phyloP scores from a whole-genome alignment of 768 basidiomycete species.

The Lactarius tabidus region DNA sequence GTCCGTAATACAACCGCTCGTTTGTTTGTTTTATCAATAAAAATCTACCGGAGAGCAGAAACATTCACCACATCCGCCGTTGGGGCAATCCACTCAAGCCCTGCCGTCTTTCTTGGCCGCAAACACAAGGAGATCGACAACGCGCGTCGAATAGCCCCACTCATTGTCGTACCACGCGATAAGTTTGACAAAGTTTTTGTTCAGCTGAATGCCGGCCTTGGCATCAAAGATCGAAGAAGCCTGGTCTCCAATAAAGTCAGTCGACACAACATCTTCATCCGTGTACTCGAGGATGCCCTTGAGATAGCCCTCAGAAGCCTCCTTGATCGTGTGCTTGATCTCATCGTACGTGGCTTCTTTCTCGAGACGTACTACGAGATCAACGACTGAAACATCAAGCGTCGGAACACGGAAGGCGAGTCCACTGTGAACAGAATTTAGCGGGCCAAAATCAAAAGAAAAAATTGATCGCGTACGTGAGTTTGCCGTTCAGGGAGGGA shows the following conservation, averaged over 20 bases:
- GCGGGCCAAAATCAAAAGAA: neutral
- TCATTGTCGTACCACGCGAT: conserved; percentile 96
- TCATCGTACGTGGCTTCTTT: conserved; percentile 82
- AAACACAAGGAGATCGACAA: conserved; percentile 82
- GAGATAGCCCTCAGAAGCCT: conserved; percentile 64
- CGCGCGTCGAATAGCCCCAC: conserved; percentile 92
- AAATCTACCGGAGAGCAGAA: conserved; percentile 11
- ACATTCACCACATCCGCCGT: neutral
- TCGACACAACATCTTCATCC: conserved; percentile 89
- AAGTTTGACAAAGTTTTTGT: conserved; percentile 92
- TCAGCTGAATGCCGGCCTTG: conserved; percentile 87
- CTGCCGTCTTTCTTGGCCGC: conserved; percentile 67
- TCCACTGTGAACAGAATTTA: conserved; percentile 47
- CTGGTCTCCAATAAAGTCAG: conserved; percentile 81
- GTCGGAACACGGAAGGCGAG: conserved; percentile 98
- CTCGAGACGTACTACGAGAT: conserved; percentile 90
- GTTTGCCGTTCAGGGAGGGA: conserved; percentile 92
- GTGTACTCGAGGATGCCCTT: conserved; percentile 87
- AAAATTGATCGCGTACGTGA: conserved; percentile 63
- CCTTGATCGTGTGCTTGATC: conserved; percentile 84
- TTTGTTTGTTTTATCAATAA: conserved; percentile 17
- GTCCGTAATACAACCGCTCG: conserved; percentile 8
- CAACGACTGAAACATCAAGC: conserved; percentile 95
- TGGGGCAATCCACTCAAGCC: conserved; percentile 12
- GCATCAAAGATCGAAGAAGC: conserved; percentile 93